Evolutionary conservation across 2,329 filamentous ascomycete genomes (phyloP), one percentile per base, ranked within the genome.

Genomic region (Coniella lustricola): DNA sequence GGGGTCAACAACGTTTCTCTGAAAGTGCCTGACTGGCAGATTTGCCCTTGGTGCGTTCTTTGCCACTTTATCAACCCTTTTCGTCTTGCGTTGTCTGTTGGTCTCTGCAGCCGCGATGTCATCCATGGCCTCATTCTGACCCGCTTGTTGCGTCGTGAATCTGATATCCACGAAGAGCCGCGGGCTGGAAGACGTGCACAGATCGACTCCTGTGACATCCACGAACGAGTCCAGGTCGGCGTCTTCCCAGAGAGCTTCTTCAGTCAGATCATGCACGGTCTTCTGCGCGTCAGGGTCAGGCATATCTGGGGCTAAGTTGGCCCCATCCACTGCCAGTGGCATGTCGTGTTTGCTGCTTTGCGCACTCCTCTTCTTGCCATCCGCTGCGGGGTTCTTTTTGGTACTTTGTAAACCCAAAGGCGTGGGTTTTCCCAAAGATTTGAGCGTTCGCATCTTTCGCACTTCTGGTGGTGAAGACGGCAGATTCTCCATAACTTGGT

Each of bases 1-100:
- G 9, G 59, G 53, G 45, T 61, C 56, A 31, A 60, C 29, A 10
- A 20, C 25, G 38, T 59, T 60, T 20, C 54, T 53, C 17, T 32
- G n/a, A 21, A 47, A 44, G 4, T 8, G 20, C 14, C 41, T 47
- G 21, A 22, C 20, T 12, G 35, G 7, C n/a, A n/a, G n/a, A n/a
- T n/a, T n/a, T 32, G 2, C 14, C 10, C 25, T 32, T 12, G 25
- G 16, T 25, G 37, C n/a, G 9, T 25, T 7, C 4, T 5, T n/a
- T 16, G 22, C 7, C 13, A 16, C 14, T 10, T 31, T 8, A 5
- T 10, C 22, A 3, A 7, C 21, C 9, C 22, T 4, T 7, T 18
- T 31, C 22, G 25, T 29, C 3, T 7, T 21, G 7, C 9, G n/a
- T 39, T 46, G 22, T 5, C 14, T 7, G 7, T 32, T 34, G 13